These are phyloP conservation scores for Scenedesmus sp. DNA, from an alignment of 163 green algal genomes.

Conservation along the genomic window DNA sequence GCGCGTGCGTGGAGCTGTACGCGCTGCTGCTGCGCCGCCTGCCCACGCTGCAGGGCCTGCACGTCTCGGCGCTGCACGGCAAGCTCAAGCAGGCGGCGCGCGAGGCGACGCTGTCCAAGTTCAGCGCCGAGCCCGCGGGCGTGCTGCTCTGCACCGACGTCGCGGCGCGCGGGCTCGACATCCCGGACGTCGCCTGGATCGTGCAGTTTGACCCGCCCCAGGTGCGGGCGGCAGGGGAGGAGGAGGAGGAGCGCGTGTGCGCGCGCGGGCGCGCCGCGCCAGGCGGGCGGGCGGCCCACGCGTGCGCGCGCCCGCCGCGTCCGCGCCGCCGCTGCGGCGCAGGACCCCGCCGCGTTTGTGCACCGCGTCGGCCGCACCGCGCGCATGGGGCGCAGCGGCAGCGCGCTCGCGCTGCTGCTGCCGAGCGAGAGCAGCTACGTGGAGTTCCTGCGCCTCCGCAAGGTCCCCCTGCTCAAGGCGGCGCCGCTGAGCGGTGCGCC, in stretches of 20 bases:
- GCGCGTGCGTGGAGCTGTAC: conserved; percentile 90
- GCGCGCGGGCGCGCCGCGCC: too few relatives aligned
- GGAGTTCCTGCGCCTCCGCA: conserved; percentile 67
- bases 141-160: conserved; percentile 94
- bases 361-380: conserved; percentile 91
- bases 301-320: too few relatives aligned
- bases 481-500: neutral
- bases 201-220: conserved; percentile 90
- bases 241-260: too few relatives aligned
- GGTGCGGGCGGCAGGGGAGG: too few relatives aligned
- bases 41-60: conserved; percentile 11
- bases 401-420: conserved; percentile 82
- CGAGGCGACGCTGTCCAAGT: conserved; percentile 74
- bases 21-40: conserved; percentile 53
- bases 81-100: conserved; percentile 89
- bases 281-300: too few relatives aligned
- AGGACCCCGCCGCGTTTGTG: conserved; percentile 84
- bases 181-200: conserved; percentile 94
- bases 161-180: conserved; percentile 93
- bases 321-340: too few relatives aligned
- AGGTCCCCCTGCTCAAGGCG: conserved; percentile 44
- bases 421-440: conserved; percentile 78
- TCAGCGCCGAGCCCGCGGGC: conserved; percentile 54
- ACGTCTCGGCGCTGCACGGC: conserved; percentile 77
- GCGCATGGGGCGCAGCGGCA: conserved; percentile 84